phyloP scores from a whole-genome alignment of 208 protist species.

The Porcisia deanei region DNA sequence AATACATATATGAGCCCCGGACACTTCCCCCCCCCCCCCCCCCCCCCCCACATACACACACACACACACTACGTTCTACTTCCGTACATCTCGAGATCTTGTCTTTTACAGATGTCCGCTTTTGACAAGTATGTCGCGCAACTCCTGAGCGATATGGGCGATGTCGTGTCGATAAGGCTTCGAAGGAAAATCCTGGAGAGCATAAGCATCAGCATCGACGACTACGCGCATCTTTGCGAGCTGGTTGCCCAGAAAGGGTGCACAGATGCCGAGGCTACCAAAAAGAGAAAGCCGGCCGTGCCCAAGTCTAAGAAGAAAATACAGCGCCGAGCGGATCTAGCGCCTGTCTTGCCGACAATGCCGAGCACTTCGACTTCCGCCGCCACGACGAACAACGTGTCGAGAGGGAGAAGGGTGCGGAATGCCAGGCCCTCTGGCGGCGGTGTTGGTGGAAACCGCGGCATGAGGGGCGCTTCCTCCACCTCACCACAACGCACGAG shows the following conservation, averaged over 20 bases:
- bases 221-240: conserved; percentile 49
- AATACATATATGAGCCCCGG: too few species aligned
- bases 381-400: not conserved
- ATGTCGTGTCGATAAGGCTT: conserved; percentile 25
- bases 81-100: not conserved
- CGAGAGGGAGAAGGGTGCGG: not conserved
- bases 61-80: not conserved
- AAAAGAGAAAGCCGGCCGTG: conserved; percentile 11
- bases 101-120: conserved; percentile 44
- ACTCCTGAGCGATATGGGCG: conserved; percentile 43
- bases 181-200: conserved; percentile 49
- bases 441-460: not conserved
- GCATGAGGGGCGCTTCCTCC: not conserved
- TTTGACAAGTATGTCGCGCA: conserved; percentile 71
- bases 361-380: not conserved
- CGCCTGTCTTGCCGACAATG: conserved; percentile 16
- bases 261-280: conserved; percentile 15
- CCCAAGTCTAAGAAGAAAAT: conserved; percentile 14
- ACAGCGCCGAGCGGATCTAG: conserved; percentile 16
- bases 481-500: not conserved
- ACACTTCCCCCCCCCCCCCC: too few species aligned
- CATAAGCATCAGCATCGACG: conserved; percentile 45
- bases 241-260: conserved; percentile 2
- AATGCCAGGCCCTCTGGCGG: not conserved
- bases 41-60: not conserved